Percentiles rank a stretch among this genome's conserved stretches.
These are phyloP conservation scores for Volvox africanus DNA, from an alignment of 139 green algal genomes.

Conservation along the genomic window DNA sequence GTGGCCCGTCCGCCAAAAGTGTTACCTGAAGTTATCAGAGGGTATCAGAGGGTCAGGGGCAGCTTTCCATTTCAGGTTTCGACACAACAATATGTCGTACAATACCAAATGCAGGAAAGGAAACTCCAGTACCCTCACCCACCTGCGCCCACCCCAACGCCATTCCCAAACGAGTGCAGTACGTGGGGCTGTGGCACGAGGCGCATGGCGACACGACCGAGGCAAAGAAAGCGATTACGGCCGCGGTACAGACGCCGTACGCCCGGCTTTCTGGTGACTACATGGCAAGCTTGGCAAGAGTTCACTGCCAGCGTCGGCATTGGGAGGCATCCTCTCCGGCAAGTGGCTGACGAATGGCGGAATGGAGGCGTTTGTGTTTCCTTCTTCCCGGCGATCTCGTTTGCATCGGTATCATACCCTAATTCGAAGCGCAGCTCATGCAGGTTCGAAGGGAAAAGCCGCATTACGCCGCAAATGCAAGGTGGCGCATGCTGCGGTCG, in stretches of 20 bases:
- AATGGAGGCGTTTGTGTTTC: background rate
- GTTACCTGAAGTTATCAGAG: too few species aligned
- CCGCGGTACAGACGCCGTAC: constrained; percentile 73
- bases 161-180: constrained; percentile 47
- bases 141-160: background rate
- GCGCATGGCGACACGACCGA: constrained; percentile 55
- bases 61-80: background rate
- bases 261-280: constrained; percentile 78
- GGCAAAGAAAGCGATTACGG: constrained; percentile 63
- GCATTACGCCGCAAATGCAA: too few species aligned
- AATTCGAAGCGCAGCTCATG: background rate
- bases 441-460: background rate
- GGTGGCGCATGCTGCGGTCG: too few species aligned
- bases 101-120: too few species aligned
- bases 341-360: background rate
- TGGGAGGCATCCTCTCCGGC: constrained; percentile 42
- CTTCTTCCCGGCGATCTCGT: background rate
- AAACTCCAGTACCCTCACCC: too few species aligned
- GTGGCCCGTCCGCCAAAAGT: too few species aligned
- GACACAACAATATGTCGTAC: background rate
- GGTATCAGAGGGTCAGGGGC: too few species aligned
- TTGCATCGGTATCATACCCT: background rate
- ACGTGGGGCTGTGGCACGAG: constrained; percentile 86
- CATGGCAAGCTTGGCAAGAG: constrained; percentile 77
- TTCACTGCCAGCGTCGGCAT: constrained; percentile 69